phyloP scores from a whole-genome alignment of 2,329 filamentous ascomycete species.

The Pezicula neosporulosa region DNA sequence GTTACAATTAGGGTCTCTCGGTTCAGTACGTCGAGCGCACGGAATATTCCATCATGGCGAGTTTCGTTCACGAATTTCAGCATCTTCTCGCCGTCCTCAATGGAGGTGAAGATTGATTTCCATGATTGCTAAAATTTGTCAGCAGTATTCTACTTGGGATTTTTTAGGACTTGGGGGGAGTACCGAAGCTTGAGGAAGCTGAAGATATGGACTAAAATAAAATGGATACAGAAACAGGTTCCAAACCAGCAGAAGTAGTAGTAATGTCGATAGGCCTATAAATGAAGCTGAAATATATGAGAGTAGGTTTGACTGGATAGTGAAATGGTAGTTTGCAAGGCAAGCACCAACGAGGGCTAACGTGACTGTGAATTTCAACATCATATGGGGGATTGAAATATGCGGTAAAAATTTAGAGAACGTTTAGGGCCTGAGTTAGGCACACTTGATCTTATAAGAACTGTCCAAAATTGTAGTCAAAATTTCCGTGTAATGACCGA shows the following conservation, averaged over 20 bases:
- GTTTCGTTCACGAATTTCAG: slow-evolving; percentile 11
- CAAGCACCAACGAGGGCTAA: neutral
- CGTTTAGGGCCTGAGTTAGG: too few relatives aligned
- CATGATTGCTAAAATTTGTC: neutral
- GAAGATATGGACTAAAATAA: slow-evolving; percentile 11
- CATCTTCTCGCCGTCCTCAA: slow-evolving; percentile 1
- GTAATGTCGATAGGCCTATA: slow-evolving; percentile 1
- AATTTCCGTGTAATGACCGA: too few relatives aligned
- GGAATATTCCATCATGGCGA: slow-evolving; percentile 12
- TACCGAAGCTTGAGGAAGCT: slow-evolving; percentile 10
- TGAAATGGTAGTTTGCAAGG: neutral
- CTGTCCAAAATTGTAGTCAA: too few relatives aligned
- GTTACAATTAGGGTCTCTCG: slow-evolving; percentile 10
- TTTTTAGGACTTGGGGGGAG: neutral
- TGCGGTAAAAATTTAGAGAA: too few relatives aligned
- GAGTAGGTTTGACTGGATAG: neutral
- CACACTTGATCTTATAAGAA: too few relatives aligned
- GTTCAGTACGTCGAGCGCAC: slow-evolving; percentile 14
- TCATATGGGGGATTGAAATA: neutral
- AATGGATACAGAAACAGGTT: slow-evolving; percentile 8
- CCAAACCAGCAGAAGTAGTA: slow-evolving; percentile 8
- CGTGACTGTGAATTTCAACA: neutral
- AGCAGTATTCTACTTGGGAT: neutral
- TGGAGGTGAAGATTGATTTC: slow-evolving; percentile 5
- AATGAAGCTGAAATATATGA: neutral